phyloP scores from a whole-genome alignment of 2,329 filamentous ascomycete genomes.

The Pestalotiopsis sp. region DNA sequence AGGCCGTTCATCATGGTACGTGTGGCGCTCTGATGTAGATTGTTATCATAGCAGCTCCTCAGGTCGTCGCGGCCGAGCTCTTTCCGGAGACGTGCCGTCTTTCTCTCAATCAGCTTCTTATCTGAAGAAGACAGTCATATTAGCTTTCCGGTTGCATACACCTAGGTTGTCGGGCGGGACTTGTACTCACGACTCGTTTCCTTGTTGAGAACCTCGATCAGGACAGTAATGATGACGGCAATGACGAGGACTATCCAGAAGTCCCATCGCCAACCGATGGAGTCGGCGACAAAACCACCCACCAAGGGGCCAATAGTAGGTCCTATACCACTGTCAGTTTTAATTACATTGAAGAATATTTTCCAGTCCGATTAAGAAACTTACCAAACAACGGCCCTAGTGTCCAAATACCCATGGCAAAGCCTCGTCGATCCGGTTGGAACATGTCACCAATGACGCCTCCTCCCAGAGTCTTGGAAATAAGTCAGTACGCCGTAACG shows the following conservation, averaged over 20 bases:
- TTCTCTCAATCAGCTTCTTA: constrained; percentile 27
- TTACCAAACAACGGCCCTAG: constrained; percentile 41
- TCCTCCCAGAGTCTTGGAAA: constrained; percentile 37
- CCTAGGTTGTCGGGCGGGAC: background rate
- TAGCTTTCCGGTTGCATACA: background rate
- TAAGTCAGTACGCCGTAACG: constrained; percentile 25
- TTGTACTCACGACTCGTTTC: constrained; percentile 9
- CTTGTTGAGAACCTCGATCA: constrained; percentile 14
- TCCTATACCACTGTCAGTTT: constrained; percentile 18
- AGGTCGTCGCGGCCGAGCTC: constrained; percentile 30
- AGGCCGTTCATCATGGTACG: constrained; percentile 21
- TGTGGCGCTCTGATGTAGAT: constrained; percentile 6
- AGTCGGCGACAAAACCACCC: constrained; percentile 45
- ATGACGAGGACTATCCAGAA: constrained; percentile 46
- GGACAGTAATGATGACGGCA: constrained; percentile 2
- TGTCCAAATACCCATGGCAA: constrained; percentile 48
- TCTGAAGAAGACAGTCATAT: background rate
- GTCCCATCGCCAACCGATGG: constrained; percentile 48
- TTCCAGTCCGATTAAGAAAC: background rate
- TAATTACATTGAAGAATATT: no score
- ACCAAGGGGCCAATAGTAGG: constrained; percentile 45
- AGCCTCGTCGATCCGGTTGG: constrained; percentile 41
- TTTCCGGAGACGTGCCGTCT: constrained; percentile 29
- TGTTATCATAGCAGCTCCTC: constrained; percentile 10
- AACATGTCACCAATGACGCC: constrained; percentile 55